A percentile compares a stretch with the other conserved stretches of the same genome.
Conservation (phyloP, 169 alveolate genomes). For the Eimeria sp. region DNA sequence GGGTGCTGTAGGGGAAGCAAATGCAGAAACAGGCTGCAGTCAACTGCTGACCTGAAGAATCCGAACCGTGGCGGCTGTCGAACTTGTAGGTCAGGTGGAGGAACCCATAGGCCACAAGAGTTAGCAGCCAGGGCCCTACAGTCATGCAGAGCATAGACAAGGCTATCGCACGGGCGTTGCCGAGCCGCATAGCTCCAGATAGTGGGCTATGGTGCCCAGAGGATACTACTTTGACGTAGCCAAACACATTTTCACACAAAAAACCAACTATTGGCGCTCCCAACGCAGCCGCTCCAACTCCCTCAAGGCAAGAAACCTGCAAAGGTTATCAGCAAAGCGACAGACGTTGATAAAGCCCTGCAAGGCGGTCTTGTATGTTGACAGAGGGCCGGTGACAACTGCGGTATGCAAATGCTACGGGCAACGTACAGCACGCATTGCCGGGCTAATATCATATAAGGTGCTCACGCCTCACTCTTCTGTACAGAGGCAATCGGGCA, state of each 20-base stretch:
- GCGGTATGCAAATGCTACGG: background rate
- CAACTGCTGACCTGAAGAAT: background rate
- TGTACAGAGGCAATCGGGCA: background rate
- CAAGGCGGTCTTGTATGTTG: background rate
- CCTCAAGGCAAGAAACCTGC: conserved; percentile 92
- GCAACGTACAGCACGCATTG: background rate
- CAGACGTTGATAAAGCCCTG: background rate
- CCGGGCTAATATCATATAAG: background rate
- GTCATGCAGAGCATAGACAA: conserved; percentile 89
- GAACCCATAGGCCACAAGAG: conserved; percentile 87
- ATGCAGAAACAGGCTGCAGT: background rate
- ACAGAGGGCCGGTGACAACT: background rate
- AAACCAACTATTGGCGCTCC: conserved; percentile 93
- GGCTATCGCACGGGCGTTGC: conserved; percentile 91
- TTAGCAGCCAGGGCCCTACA: conserved; percentile 89
- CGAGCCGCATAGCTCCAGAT: conserved; percentile 85
- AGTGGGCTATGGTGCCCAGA: conserved; percentile 1
- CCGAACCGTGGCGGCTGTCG: conserved; percentile 70
- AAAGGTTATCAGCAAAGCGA: conserved; percentile 19
- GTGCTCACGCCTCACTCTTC: background rate
- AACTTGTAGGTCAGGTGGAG: conserved; percentile 87
- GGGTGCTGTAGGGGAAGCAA: background rate
- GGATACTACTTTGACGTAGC: conserved; percentile 84
- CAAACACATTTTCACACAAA: conserved; percentile 92
- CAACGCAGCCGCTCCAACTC: conserved; percentile 90